Percentiles rank a stretch among this genome's conserved stretches.
These are phyloP conservation scores for Vanrija sp. DNA, from an alignment of 1,284 basidiomycete species.

Conservation along the genomic window DNA sequence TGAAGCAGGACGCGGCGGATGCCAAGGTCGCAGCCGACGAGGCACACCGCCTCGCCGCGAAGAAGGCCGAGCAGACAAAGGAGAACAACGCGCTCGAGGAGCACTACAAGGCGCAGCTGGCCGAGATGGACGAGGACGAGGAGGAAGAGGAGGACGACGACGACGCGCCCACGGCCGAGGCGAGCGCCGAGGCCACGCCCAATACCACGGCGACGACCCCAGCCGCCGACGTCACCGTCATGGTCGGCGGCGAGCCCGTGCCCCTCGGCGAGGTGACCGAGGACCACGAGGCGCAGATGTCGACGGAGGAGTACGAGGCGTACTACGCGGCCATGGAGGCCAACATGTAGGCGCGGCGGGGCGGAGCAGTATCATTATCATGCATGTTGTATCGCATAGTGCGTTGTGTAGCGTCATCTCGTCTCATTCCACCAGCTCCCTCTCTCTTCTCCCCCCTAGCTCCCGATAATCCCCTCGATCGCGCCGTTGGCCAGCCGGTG, in stretches of 20 bases:
- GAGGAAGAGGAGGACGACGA: conserved; percentile 8
- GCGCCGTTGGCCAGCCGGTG: conserved; percentile 22
- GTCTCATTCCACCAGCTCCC: background rate
- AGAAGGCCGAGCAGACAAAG: conserved; percentile 4
- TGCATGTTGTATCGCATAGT: conserved; percentile 12
- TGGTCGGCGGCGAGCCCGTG: conserved; percentile 42
- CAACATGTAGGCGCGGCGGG: background rate
- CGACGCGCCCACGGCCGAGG: conserved; percentile 1
- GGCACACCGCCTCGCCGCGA: conserved; percentile 1
- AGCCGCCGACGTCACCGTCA: conserved; percentile 6
- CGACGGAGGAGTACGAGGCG: conserved; percentile 47
- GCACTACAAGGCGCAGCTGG: conserved; percentile 34
- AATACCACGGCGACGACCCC: background rate
- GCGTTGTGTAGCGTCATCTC: background rate
- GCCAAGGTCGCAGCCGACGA: conserved; percentile 3
- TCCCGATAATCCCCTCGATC: conserved; percentile 22
- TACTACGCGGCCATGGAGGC: conserved; percentile 16
- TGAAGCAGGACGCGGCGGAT: conserved; percentile 22
- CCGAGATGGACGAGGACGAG: conserved; percentile 24
- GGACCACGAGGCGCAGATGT: conserved; percentile 47
- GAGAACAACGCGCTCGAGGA: conserved; percentile 30
- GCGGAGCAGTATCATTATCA: background rate
- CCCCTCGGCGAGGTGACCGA: conserved; percentile 42
- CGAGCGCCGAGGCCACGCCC: conserved; percentile 2
- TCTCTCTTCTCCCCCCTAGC: background rate